phyloP scores from a whole-genome alignment of 164 flowering plant species.

The Macadamia integrifolia region DNA sequence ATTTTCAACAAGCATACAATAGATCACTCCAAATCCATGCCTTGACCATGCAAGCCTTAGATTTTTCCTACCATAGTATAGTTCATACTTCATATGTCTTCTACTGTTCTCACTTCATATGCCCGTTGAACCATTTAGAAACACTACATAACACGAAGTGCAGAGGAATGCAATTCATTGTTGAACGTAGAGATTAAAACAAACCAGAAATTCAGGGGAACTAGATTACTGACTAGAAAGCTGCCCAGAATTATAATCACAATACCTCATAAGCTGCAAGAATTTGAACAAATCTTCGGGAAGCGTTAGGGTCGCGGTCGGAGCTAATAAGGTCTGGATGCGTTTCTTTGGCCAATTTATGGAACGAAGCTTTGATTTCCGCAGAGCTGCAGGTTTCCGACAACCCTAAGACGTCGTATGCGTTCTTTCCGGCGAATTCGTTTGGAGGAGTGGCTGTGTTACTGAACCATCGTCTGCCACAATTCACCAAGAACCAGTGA shows the following conservation, averaged over 20 bases:
- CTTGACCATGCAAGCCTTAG: too few relatives aligned
- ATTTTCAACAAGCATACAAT: too few relatives aligned
- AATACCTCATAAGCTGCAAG: slow-evolving; percentile 88
- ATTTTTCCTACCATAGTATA: too few relatives aligned
- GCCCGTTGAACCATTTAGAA: too few relatives aligned
- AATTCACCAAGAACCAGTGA: neutral
- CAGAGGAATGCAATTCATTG: too few relatives aligned
- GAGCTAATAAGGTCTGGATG: slow-evolving; percentile 71
- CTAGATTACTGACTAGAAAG: too few relatives aligned
- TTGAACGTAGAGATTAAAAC: too few relatives aligned
- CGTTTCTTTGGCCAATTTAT: slow-evolving; percentile 77
- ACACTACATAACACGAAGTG: too few relatives aligned
- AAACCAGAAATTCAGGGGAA: too few relatives aligned
- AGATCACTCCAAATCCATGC: too few relatives aligned
- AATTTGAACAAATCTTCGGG: slow-evolving; percentile 63
- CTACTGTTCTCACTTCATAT: too few relatives aligned
- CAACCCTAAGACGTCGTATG: slow-evolving; percentile 65
- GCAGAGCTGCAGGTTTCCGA: slow-evolving; percentile 53
- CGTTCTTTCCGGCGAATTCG: slow-evolving; percentile 47
- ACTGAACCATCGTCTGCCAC: neutral
- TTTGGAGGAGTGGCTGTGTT: slow-evolving; percentile 4
- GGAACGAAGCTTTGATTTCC: slow-evolving; percentile 81
- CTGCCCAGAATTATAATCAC: neutral
- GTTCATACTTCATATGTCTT: too few relatives aligned
- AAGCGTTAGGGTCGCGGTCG: slow-evolving; percentile 28